Conservation (phyloP, 768 basidiomycete species). For the Dioszegia hungarica region DNA sequence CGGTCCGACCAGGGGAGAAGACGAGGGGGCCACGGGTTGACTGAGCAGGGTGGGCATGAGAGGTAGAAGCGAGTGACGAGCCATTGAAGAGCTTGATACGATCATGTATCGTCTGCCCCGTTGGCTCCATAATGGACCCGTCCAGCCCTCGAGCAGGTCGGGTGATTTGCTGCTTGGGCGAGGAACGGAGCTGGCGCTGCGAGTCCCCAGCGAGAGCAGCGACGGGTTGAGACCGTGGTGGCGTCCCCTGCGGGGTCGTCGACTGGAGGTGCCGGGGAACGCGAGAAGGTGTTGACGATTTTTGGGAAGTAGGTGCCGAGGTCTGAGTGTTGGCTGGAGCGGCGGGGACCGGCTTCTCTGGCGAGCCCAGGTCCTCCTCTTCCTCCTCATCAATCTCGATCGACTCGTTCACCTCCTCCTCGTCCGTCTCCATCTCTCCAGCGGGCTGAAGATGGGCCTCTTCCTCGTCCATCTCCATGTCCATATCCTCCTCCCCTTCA, state of each 20-base stretch:
- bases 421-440: too few species aligned
- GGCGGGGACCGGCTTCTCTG: not conserved
- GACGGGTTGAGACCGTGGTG: slow-evolving; percentile 1
- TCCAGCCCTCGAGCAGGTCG: not conserved
- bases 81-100: slow-evolving; percentile 4
- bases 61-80: not conserved
- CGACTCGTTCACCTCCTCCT: slow-evolving; percentile 8
- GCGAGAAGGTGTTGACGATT: slow-evolving; percentile 1
- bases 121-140: not conserved
- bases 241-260: slow-evolving; percentile 26
- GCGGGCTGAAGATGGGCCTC: not conserved
- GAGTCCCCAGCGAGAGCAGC: not conserved
- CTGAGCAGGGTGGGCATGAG: not conserved
- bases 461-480: slow-evolving; percentile 6
- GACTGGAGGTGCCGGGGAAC: slow-evolving; percentile 8
- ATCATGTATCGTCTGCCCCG: not conserved
- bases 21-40: not conserved
- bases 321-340: not conserved
- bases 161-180: not conserved
- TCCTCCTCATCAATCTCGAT: not conserved
- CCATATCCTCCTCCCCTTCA: not conserved
- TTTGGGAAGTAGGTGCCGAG: too few species aligned
- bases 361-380: not conserved
- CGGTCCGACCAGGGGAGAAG: not conserved
- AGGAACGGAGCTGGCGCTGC: not conserved